These are phyloP conservation scores for Pichia sp. DNA, from an alignment of 1,139 yeast genomes.

Conservation along the genomic window DNA sequence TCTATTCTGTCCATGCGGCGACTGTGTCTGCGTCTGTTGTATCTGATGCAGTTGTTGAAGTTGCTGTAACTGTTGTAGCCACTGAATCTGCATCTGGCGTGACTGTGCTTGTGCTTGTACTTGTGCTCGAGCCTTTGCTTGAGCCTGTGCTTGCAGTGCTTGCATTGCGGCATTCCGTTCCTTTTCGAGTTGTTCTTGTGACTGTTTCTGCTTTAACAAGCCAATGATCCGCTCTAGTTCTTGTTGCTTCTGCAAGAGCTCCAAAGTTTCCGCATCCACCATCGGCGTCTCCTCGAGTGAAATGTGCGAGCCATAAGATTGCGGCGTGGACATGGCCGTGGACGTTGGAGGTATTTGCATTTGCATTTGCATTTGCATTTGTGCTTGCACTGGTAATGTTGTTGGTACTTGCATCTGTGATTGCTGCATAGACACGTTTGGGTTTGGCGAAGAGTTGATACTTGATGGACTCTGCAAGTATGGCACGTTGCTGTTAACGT, in stretches of 20 bases:
- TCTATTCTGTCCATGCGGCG: no score
- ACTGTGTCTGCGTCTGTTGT: constrained; percentile 2
- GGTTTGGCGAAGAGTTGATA: constrained; percentile 8
- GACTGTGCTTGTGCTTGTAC: constrained; percentile 2
- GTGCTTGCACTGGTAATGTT: no score
- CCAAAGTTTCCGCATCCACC: constrained; percentile 1
- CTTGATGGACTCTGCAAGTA: constrained; percentile 11
- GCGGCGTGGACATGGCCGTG: no score
- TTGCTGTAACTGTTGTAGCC: background rate
- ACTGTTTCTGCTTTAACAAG: constrained; percentile 1
- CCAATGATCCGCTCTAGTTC: background rate
- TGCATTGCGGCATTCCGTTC: background rate
- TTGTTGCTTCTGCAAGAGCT: constrained; percentile 1
- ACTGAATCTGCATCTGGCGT: constrained; percentile 9
- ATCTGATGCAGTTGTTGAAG: background rate
- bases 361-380: no score
- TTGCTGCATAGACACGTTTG: no score
- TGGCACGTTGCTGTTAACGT: background rate
- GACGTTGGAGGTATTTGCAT: no score
- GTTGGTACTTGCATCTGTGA: no score
- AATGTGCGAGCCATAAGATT: no score
- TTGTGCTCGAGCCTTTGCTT: background rate
- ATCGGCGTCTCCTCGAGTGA: no score
- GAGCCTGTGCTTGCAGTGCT: background rate
- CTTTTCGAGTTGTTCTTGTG: background rate